Percentiles rank a stretch among this genome's conserved stretches.
phyloP scores from a whole-genome alignment of 345 rosid species.

The Melaleuca alternifolia region DNA sequence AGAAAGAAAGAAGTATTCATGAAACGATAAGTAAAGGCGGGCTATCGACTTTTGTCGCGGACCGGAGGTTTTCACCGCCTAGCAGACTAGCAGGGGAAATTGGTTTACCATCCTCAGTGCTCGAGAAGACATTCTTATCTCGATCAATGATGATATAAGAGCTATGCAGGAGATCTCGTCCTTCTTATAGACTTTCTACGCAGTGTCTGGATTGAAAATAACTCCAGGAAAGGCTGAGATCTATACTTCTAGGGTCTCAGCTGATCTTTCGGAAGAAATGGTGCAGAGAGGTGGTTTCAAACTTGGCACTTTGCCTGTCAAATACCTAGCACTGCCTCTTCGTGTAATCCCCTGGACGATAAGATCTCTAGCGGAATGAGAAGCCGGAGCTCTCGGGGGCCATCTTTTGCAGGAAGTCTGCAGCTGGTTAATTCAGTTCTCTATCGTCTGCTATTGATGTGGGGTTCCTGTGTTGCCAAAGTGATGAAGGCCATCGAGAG shows the following conservation, averaged over 20 bases:
- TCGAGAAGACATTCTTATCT: background rate
- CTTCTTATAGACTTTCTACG: background rate
- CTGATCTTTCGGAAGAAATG: background rate
- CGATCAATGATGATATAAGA: background rate
- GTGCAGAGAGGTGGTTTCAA: background rate
- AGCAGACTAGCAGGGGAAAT: background rate
- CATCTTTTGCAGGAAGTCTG: background rate
- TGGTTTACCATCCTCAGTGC: background rate
- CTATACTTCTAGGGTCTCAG: background rate
- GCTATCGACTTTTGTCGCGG: background rate
- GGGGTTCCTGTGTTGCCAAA: background rate
- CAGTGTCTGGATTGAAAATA: background rate
- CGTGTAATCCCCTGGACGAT: background rate
- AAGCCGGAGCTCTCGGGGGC: background rate
- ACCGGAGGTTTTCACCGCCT: background rate
- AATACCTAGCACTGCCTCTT: background rate
- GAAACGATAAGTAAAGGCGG: background rate
- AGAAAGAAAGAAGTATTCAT: background rate
- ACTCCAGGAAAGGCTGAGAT: background rate
- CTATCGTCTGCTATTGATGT: background rate
- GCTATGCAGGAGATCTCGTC: background rate
- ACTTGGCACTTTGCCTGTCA: background rate
- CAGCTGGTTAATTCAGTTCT: background rate
- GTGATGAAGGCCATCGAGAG: background rate
- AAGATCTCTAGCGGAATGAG: background rate